Base-by-base conservation (phyloP, 352 stramenopile species). In the Globisporangium cystogenes region DNA sequence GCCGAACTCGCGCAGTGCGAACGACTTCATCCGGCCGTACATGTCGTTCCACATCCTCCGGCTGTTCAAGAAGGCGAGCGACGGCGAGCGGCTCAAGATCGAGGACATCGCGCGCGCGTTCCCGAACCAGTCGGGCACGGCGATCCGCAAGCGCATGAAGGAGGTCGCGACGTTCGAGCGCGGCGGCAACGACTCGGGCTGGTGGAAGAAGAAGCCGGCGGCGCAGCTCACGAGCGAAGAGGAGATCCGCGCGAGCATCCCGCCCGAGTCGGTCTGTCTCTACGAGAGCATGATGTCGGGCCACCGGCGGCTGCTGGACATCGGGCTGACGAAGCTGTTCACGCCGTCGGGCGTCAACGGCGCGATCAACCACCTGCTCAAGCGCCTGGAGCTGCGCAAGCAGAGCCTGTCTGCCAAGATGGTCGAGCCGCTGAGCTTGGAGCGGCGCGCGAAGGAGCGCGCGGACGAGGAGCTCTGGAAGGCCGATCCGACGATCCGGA, bases 261-360 rank as follows among this genome's bases (percentile, higher is more conserved):
- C 74, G 2, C 83, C 83, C 15, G 83, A 93, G 55, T 86, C 74
- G 23, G 83, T 93, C 16, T 93, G 83, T 52, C 65, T 93, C 26
- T 90, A 93, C 55, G 83, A 93, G 59, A 92, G 78, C 36, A 91
- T 91, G 81, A 93, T 93, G 83, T 81, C 80, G 27, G 83, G 83
- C n/a, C 81, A 93, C 51, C 62, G 82, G 20, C 69, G 77, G 16
- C 67, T 93, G 7, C 52, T 92, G 31, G 83, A 93, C 62, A 87
- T 87, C 53, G 83, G 81, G 16, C 40, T 93, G 23, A 90, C 81
- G 15, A 93, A 91, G 55, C 57, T 86, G 10, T 90, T 90, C n/a
- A 87, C 76, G 7, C 73, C 79, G 24, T 78, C 71, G 11, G 79
- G 79, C 43, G 79, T 93, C 18, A 81, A 90, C 54, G 68, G 66